A percentile compares a stretch with the other conserved stretches of the same genome.
phyloP scores from a whole-genome alignment of 2,329 filamentous ascomycete genomes.

The Emergomyces orientalis region DNA sequence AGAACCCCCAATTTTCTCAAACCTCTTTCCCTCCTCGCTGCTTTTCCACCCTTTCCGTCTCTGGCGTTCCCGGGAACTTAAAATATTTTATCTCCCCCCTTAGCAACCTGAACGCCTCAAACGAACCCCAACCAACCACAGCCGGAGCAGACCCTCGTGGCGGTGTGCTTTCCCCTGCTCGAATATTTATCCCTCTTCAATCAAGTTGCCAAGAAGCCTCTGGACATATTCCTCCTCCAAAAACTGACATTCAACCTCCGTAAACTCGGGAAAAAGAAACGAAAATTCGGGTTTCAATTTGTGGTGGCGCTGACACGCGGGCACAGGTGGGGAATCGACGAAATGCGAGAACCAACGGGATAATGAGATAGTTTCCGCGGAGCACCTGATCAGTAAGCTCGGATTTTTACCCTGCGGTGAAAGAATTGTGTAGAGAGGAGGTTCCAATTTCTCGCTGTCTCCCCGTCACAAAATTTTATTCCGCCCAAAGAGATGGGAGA shows the following conservation, averaged over 20 bases:
- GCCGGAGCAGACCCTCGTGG: background rate
- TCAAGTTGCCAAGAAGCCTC: background rate
- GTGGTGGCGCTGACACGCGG: background rate
- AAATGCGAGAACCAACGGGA: background rate
- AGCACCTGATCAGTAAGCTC: background rate
- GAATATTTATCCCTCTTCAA: background rate
- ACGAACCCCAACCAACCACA: background rate
- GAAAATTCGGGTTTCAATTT: background rate
- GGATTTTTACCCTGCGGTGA: background rate
- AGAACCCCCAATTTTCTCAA: background rate
- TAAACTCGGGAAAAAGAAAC: background rate
- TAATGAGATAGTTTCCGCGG: background rate
- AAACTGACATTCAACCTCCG: background rate
- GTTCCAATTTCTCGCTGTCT: background rate
- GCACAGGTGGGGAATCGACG: background rate
- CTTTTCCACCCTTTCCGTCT: background rate
- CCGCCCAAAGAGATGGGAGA: background rate
- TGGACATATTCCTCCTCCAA: background rate
- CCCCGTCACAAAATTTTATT: background rate
- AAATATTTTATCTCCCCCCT: background rate
- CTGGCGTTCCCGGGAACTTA: background rate
- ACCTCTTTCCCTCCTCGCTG: background rate
- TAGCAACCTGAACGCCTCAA: background rate
- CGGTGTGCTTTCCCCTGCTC: background rate
- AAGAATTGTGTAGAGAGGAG: background rate